Conservation (phyloP, 345 rosid genomes). For the Syzygium aqueum region DNA sequence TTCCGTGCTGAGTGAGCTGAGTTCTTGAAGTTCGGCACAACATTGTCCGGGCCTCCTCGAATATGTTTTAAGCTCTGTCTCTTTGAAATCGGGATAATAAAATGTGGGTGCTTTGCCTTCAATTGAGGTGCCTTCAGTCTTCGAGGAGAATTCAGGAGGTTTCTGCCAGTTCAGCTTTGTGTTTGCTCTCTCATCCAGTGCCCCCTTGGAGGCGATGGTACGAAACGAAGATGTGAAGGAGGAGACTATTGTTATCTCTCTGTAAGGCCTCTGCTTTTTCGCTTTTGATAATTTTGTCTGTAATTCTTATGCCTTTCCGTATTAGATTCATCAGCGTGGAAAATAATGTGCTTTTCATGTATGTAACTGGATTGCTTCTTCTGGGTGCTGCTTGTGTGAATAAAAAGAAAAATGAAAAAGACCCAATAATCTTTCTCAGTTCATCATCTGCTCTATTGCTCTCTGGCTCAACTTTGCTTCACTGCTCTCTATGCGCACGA, state of each 20-base stretch:
- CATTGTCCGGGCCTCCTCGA: background rate
- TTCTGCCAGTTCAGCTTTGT: background rate
- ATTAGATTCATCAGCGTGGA: conserved; percentile 6
- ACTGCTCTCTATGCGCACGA: background rate
- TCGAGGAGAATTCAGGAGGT: background rate
- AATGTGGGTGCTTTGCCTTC: background rate
- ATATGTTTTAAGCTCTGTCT: background rate
- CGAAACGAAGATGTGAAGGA: background rate
- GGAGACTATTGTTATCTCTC: background rate
- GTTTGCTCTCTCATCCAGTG: background rate
- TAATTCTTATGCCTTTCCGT: conserved; percentile 1
- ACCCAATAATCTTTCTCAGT: background rate
- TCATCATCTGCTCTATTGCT: background rate
- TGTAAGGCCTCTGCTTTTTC: background rate
- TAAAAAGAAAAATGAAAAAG: background rate
- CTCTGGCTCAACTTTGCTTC: background rate
- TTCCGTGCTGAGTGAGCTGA: background rate
- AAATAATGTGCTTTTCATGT: conserved; percentile 5
- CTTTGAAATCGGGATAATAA: background rate
- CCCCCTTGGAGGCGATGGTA: background rate
- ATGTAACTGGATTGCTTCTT: conserved; percentile 4
- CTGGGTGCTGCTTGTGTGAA: conserved; percentile 4
- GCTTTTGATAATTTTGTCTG: background rate
- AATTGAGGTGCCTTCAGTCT: background rate
- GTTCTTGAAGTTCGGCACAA: background rate